Evolutionary conservation across 164 flowering plant genomes (phyloP).

Genomic region (Annona cherimola): DNA sequence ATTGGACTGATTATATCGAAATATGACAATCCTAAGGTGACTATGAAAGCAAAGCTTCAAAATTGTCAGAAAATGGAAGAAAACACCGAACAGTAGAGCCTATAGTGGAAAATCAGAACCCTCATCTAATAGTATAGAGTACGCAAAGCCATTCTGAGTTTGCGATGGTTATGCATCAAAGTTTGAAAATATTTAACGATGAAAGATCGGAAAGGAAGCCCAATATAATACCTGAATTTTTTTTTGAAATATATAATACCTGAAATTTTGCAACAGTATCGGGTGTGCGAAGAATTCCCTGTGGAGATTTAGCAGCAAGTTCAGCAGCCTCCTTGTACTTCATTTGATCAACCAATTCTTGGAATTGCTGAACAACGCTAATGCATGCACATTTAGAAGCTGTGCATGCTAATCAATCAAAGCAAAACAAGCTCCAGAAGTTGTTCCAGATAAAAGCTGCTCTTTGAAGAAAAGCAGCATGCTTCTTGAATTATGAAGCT

Average conservation of each 20-base stretch:
- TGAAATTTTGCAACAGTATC: conserved; percentile 98
- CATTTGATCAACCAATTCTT: conserved; percentile 91
- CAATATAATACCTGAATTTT: background rate
- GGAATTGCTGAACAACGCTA: conserved; percentile 98
- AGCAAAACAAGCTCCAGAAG: too few species aligned
- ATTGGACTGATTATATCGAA: background rate
- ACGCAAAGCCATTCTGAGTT: background rate
- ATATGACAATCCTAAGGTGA: background rate
- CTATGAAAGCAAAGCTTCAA: background rate
- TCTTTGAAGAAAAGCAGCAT: too few species aligned
- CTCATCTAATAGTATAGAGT: background rate
- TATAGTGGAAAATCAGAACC: background rate
- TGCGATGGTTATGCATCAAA: background rate
- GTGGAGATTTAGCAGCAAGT: conserved; percentile 98
- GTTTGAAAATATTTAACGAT: too few species aligned
- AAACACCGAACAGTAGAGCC: background rate
- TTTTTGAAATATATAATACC: conserved; percentile 31
- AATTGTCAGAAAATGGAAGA: background rate
- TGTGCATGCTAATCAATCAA: too few species aligned
- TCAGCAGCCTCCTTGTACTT: conserved; percentile 99
- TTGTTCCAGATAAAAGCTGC: too few species aligned
- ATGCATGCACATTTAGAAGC: too few species aligned
- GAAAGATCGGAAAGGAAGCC: too few species aligned
- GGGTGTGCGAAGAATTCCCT: conserved; percentile 91
- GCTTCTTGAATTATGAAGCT: too few species aligned